These are phyloP conservation scores for Agarophyton chilense DNA, from an alignment of 23 red algal genomes.

Conservation along the genomic window DNA sequence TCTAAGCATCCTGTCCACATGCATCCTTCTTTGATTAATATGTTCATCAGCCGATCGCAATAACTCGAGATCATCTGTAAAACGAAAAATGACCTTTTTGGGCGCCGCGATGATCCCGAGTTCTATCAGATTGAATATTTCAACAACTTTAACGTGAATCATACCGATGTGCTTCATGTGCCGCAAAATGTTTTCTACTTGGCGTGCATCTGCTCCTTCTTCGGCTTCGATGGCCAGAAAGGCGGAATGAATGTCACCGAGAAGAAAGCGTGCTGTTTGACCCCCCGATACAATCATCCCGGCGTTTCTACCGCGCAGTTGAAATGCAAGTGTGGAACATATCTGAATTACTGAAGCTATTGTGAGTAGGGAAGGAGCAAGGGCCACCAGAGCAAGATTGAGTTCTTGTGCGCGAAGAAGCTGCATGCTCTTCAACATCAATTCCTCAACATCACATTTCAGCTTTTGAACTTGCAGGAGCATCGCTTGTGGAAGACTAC, in stretches of 20 bases:
- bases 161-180: constrained; percentile 38
- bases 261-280: constrained; percentile 59
- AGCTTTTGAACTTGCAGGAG: constrained; percentile 67
- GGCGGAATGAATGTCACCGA: constrained; percentile 48
- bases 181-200: constrained; percentile 16
- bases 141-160: constrained; percentile 47
- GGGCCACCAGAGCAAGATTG: constrained; percentile 52
- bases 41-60: constrained; percentile 27
- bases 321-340: constrained; percentile 6
- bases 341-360: constrained; percentile 44
- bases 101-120: constrained; percentile 28
- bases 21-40: constrained; percentile 20
- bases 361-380: constrained; percentile 43
- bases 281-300: constrained; percentile 46
- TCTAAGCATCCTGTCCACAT: constrained; percentile 48
- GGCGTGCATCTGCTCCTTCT: constrained; percentile 1
- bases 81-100: constrained; percentile 37
- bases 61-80: constrained; percentile 45
- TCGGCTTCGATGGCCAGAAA: constrained; percentile 35
- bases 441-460: constrained; percentile 69
- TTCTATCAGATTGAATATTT: constrained; percentile 40
- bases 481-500: constrained; percentile 51
- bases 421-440: constrained; percentile 70
- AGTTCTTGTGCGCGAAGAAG: constrained; percentile 60
- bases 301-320: constrained; percentile 15